phyloP scores from a whole-genome alignment of 345 rosid species.

The Gossypium ekmanianum region DNA sequence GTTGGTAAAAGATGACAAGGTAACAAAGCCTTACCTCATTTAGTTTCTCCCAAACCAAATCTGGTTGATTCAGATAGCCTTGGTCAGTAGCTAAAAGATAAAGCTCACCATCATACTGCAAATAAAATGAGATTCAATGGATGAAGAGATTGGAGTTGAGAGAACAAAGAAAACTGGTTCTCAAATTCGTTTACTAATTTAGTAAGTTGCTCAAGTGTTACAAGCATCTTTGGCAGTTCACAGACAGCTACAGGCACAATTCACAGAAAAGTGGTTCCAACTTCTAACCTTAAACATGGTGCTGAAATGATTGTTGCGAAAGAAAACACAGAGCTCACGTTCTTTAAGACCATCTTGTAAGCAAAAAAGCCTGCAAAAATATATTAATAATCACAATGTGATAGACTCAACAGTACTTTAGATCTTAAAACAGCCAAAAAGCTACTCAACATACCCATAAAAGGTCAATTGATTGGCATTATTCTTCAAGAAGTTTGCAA shows the following conservation, averaged over 20 bases:
- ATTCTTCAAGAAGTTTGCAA: constrained; percentile 72
- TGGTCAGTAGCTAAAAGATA: constrained; percentile 98
- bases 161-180: neutral
- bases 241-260: neutral
- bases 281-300: constrained; percentile 96
- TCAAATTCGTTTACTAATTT: constrained; percentile 5
- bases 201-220: neutral
- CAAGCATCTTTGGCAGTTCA: constrained; percentile 9
- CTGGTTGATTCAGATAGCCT: constrained; percentile 88
- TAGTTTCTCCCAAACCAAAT: constrained; percentile 96
- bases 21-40: constrained; percentile 62
- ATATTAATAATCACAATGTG: neutral
- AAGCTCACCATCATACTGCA: constrained; percentile 89
- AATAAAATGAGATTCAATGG: constrained; percentile 19
- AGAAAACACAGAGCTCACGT: constrained; percentile 91
- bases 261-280: constrained; percentile 5
- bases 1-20: neutral
- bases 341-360: constrained; percentile 90
- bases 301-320: constrained; percentile 97
- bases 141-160: neutral
- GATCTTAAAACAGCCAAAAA: constrained; percentile 17
- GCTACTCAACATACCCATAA: constrained; percentile 57
- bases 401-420: neutral
- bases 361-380: constrained; percentile 70
- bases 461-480: constrained; percentile 87